Conservation (phyloP, 2,329 filamentous ascomycete species). For the Paracoccidioides lutzii region DNA sequence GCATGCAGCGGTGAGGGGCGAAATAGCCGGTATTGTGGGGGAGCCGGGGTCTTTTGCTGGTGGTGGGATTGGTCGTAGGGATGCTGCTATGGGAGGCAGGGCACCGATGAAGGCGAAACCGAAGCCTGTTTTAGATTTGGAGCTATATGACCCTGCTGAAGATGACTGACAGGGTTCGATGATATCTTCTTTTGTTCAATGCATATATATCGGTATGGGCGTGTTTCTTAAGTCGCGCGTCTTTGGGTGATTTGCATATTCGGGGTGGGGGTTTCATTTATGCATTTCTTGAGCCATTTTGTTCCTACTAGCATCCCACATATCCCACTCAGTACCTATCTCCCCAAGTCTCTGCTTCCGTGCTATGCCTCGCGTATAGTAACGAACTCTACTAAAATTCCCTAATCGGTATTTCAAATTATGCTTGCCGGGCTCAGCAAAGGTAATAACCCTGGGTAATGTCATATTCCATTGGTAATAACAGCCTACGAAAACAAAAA, state of each 20-base stretch:
- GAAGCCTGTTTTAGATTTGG: conserved; percentile 31
- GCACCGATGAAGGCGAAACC: conserved; percentile 19
- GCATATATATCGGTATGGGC: not conserved
- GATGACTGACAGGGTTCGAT: conserved; percentile 21
- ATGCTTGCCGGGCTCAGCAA: too few relatives aligned
- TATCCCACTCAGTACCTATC: too few relatives aligned
- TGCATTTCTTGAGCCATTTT: too few relatives aligned
- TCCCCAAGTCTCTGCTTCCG: too few relatives aligned
- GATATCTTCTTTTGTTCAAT: not conserved
- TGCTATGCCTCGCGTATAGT: too few relatives aligned
- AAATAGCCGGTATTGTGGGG: conserved; percentile 10
- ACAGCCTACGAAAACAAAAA: not conserved
- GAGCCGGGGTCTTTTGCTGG: conserved; percentile 15
- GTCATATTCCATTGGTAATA: not conserved
- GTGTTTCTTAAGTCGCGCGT: too few relatives aligned
- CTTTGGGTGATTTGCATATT: too few relatives aligned
- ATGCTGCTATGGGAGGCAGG: conserved; percentile 8
- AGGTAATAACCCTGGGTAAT: not conserved
- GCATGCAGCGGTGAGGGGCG: conserved; percentile 18
- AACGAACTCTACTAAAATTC: too few relatives aligned
- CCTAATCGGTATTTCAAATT: too few relatives aligned
- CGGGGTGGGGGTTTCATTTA: too few relatives aligned
- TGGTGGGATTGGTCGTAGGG: not conserved
- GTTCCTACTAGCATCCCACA: too few relatives aligned
- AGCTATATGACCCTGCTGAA: conserved; percentile 34